Evolutionary conservation across 805 yeast species (phyloP), one percentile per base, ranked within the genome.

Genomic region (Starmerella geochares): DNA sequence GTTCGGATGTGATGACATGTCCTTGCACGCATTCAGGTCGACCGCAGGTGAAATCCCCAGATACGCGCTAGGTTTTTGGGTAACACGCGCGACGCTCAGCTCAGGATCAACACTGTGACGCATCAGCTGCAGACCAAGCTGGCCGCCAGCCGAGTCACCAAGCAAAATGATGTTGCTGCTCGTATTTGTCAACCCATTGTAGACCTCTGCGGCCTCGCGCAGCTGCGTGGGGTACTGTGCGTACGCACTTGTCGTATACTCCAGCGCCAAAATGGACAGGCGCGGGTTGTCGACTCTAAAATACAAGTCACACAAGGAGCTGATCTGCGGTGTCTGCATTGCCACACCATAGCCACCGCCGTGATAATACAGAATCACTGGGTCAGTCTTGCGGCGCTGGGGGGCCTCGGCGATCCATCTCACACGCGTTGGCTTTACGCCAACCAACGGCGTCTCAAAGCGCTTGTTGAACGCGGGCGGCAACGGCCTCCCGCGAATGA

Each of bases 61-160:
- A n/a, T n/a, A n/a, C n/a, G n/a, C n/a, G n/a, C n/a, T n/a, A n/a
- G 33, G 33, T 23, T n/a, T 14, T 19, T 40, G 32, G 19, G 44
- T 23, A 20, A 40, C 33, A 3, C 16, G 23, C n/a, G 33, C 16
- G 4, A 40, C 25, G 17, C 24, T 33, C 7, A 9, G 3, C 17
- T 19, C 44, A 8, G 44, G 33, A 3, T 4, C n/a, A 4, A 17
- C 33, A 11, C 25, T 25, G 27, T 27, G 44, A 7, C 44, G 44
- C 33, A 40, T 27, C n/a, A 40, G 10, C 23, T 25, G 33, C 24
- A 61, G 46, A 5, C 53, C 16, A 19, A 65, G 49, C 31, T 61
- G 59, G 0, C 59, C 67, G 27, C 68, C 67, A 4, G 64, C 64
- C 7, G 67, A 63, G 40, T 65, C 68, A 20, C 68, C 68, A 31